Evolutionary conservation across 1,139 yeast genomes (phyloP).

Genomic region (Geotrichum australiense): DNA sequence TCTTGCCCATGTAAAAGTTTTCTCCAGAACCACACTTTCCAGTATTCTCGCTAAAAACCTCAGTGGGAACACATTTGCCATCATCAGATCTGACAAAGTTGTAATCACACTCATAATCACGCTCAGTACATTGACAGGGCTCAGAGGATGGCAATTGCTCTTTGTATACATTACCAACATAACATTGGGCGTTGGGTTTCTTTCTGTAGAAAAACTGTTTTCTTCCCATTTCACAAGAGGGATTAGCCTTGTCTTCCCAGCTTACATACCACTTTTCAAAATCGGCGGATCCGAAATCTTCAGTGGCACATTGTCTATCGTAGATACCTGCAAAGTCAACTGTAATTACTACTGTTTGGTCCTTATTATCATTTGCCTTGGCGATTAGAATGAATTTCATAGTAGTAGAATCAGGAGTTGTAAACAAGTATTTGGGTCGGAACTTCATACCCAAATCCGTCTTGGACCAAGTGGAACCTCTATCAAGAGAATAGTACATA

Average conservation of each 20-base stretch:
- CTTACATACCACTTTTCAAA: conserved; percentile 66
- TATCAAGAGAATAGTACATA: conserved; percentile 58
- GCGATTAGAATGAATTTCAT: conserved; percentile 54
- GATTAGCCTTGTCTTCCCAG: conserved; percentile 41
- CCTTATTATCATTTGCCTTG: conserved; percentile 27
- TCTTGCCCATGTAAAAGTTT: conserved; percentile 28
- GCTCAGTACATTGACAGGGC: conserved; percentile 56
- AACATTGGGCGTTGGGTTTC: conserved; percentile 62
- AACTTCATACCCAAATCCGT: conserved; percentile 44
- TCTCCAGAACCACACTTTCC: conserved; percentile 31
- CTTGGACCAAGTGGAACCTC: conserved; percentile 60
- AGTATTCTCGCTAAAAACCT: conserved; percentile 20
- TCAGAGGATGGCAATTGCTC: conserved; percentile 53
- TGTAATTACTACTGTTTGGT: conserved; percentile 35
- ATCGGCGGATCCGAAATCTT: conserved; percentile 49
- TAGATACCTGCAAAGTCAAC: conserved; percentile 60
- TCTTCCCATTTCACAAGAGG: conserved; percentile 68
- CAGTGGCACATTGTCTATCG: conserved; percentile 28
- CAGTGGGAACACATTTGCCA: conserved; percentile 52
- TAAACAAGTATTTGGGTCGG: conserved; percentile 43
- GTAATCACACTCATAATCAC: conserved; percentile 67
- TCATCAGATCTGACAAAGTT: conserved; percentile 45
- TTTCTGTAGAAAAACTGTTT: conserved; percentile 61
- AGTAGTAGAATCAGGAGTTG: conserved; percentile 73
- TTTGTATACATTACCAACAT: conserved; percentile 52